phyloP scores from a whole-genome alignment of 805 yeast genomes.

The Yarrowia bubula region DNA sequence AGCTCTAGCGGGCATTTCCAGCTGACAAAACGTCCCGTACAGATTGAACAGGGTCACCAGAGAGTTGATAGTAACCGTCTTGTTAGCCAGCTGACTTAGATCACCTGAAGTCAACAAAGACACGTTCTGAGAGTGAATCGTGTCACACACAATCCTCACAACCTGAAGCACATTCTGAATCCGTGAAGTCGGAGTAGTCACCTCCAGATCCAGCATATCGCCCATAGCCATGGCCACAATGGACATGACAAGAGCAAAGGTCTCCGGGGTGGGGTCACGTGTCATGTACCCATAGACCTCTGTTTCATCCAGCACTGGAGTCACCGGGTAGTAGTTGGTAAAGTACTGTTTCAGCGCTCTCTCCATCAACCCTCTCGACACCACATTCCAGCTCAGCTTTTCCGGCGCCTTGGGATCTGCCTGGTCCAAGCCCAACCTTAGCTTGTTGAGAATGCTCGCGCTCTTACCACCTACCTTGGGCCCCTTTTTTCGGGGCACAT shows the following conservation, averaged over 20 bases:
- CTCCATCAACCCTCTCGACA: background rate
- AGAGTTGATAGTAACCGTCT: background rate
- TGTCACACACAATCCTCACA: background rate
- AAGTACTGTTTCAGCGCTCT: constrained; percentile 5
- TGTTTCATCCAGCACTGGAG: background rate
- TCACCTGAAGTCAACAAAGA: background rate
- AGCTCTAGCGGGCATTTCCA: constrained; percentile 14
- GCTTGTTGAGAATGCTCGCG: constrained; percentile 19
- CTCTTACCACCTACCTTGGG: constrained; percentile 24
- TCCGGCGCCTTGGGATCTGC: background rate
- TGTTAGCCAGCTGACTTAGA: background rate
- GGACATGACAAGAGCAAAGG: constrained; percentile 14
- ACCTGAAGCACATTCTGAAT: constrained; percentile 15
- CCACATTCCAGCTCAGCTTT: constrained; percentile 9
- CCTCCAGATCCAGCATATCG: background rate
- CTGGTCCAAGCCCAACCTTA: constrained; percentile 7
- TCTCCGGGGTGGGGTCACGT: background rate
- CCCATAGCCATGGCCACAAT: constrained; percentile 21
- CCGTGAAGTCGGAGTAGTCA: background rate
- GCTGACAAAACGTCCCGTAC: constrained; percentile 9
- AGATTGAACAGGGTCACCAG: background rate
- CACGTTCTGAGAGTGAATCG: background rate
- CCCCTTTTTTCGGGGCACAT: constrained; percentile 21
- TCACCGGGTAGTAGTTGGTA: constrained; percentile 4
- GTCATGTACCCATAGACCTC: background rate